phyloP scores from a whole-genome alignment of 1,284 basidiomycete genomes.

The Ustilago tritici region DNA sequence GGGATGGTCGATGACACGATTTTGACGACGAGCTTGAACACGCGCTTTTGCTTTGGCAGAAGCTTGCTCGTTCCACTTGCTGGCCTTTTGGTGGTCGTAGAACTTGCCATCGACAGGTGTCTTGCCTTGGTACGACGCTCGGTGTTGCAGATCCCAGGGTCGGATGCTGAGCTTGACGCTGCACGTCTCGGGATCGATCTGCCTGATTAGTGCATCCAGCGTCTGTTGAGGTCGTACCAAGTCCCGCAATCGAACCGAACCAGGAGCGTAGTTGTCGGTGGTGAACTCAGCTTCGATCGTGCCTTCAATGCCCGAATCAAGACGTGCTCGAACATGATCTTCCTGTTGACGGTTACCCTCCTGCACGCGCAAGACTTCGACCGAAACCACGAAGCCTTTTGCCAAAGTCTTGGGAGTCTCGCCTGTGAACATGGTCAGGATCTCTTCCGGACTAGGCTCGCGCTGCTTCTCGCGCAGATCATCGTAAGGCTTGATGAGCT shows the following conservation, averaged over 20 bases:
- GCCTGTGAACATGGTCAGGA: slow-evolving; percentile 94
- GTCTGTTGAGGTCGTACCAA: slow-evolving; percentile 76
- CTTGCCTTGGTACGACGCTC: slow-evolving; percentile 77
- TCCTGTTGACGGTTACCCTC: slow-evolving; percentile 45
- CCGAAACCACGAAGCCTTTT: slow-evolving; percentile 85
- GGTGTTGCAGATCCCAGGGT: slow-evolving; percentile 77
- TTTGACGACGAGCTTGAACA: slow-evolving; percentile 75
- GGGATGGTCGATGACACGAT: slow-evolving; percentile 92
- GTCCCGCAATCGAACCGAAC: slow-evolving; percentile 52
- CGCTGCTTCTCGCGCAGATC: slow-evolving; percentile 82
- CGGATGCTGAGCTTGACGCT: slow-evolving; percentile 83
- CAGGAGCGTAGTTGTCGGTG: slow-evolving; percentile 53
- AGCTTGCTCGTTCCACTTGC: slow-evolving; percentile 79
- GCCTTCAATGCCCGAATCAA: slow-evolving; percentile 85
- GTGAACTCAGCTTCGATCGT: slow-evolving; percentile 62
- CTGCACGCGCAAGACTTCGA: slow-evolving; percentile 76
- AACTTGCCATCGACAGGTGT: slow-evolving; percentile 76
- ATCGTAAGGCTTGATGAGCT: slow-evolving; percentile 86
- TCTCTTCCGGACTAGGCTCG: slow-evolving; percentile 80
- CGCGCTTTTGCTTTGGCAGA: slow-evolving; percentile 86
- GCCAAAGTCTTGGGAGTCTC: slow-evolving; percentile 85
- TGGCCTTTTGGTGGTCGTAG: slow-evolving; percentile 78
- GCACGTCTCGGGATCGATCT: slow-evolving; percentile 77
- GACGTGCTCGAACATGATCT: slow-evolving; percentile 75
- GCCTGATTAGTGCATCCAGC: slow-evolving; percentile 83